Percentiles rank a stretch among this genome's conserved stretches.
Evolutionary conservation across 2,329 filamentous ascomycete species (phyloP).

Genomic region (Claviceps paspali): DNA sequence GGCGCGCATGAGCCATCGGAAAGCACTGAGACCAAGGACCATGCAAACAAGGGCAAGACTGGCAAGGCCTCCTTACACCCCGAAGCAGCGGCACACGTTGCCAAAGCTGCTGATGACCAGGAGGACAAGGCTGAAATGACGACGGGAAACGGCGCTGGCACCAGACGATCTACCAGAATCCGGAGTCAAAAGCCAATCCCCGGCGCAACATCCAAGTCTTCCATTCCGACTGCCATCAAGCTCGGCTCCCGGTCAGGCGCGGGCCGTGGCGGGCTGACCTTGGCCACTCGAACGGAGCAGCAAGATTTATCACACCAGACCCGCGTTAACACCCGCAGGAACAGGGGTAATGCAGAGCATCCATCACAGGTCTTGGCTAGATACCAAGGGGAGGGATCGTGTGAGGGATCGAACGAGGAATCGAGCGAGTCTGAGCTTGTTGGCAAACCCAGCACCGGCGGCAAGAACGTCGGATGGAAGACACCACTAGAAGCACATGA

Average conservation of each 20-base stretch:
- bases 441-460: constrained; percentile 7
- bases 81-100: background rate
- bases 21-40: background rate
- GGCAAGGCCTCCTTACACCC: background rate
- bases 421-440: background rate
- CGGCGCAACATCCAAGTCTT: constrained; percentile 13
- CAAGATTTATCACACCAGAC: constrained; percentile 20
- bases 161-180: constrained; percentile 20
- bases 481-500: constrained; percentile 17
- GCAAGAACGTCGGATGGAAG: constrained; percentile 20
- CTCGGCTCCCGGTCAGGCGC: constrained; percentile 12
- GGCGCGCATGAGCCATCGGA: background rate
- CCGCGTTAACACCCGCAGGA: constrained; percentile 19
- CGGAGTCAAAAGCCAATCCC: constrained; percentile 9
- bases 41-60: background rate
- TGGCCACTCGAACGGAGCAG: constrained; percentile 12
- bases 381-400: constrained; percentile 11
- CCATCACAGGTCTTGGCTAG: constrained; percentile 20
- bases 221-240: constrained; percentile 21
- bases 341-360: constrained; percentile 21
- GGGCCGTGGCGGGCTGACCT: constrained; percentile 11
- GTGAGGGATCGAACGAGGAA: constrained; percentile 1
- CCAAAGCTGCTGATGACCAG: background rate
- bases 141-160: constrained; percentile 6
- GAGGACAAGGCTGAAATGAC: constrained; percentile 9